Evolutionary conservation across 805 yeast species (phyloP).

Genomic region (Sugiyamaella floridensis): DNA sequence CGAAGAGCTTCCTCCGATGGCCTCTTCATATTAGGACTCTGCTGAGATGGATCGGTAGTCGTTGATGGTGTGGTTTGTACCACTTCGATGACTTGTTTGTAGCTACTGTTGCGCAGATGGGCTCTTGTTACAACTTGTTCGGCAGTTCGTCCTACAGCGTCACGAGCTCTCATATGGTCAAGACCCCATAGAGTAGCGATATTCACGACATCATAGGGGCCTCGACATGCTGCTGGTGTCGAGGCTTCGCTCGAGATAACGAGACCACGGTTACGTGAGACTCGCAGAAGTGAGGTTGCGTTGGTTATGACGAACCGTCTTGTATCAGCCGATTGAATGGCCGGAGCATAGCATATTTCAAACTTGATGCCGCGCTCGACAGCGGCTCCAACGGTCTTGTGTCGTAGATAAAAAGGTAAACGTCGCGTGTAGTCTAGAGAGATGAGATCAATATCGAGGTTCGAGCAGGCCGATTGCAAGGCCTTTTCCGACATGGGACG

Average conservation of each 20-base stretch:
- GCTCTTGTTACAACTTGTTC: slow-evolving; percentile 65
- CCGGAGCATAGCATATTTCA: slow-evolving; percentile 58
- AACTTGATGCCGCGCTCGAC: slow-evolving; percentile 73
- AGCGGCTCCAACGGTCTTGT: slow-evolving; percentile 78
- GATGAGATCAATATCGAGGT: slow-evolving; percentile 73
- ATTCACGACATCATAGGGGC: slow-evolving; percentile 60
- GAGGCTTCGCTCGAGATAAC: slow-evolving; percentile 72
- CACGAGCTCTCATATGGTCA: slow-evolving; percentile 52
- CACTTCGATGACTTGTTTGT: slow-evolving; percentile 55
- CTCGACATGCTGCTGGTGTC: slow-evolving; percentile 47
- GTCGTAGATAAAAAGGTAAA: slow-evolving; percentile 71
- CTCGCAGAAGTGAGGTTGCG: slow-evolving; percentile 66
- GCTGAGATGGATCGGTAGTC: neutral
- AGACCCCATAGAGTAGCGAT: slow-evolving; percentile 66
- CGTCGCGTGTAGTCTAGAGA: slow-evolving; percentile 61
- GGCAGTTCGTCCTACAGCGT: slow-evolving; percentile 53
- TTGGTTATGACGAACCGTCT: slow-evolving; percentile 65
- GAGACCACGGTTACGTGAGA: slow-evolving; percentile 74
- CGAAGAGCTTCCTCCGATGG: neutral
- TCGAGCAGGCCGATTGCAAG: slow-evolving; percentile 63
- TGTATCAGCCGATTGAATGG: slow-evolving; percentile 29
- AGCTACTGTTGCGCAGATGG: slow-evolving; percentile 60
- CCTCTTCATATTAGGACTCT: neutral
- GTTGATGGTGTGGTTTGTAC: neutral
- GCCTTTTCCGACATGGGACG: slow-evolving; percentile 77